Percentiles rank a stretch among this genome's conserved stretches.
Conservation (phyloP, 108 stramenopile species). For the Mediolabrus comicus region DNA sequence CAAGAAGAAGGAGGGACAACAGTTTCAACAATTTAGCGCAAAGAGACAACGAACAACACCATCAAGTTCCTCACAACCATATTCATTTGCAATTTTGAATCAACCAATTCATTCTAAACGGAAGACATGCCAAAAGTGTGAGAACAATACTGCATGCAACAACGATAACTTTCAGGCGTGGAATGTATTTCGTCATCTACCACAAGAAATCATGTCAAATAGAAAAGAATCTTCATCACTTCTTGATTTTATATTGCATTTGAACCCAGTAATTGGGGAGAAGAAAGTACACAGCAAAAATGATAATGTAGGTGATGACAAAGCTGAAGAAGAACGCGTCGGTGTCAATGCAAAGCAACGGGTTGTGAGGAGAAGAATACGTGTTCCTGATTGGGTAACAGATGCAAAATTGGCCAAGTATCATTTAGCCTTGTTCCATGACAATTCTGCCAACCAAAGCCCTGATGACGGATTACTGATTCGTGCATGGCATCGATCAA, state of each 20-base stretch:
- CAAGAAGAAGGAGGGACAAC: too few species aligned
- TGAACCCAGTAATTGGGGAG: conserved; percentile 6
- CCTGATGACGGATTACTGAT: conserved; percentile 42
- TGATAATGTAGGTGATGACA: background rate
- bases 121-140: conserved; percentile 4
- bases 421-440: conserved; percentile 23
- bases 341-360: background rate
- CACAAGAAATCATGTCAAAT: conserved; percentile 27
- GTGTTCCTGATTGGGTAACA: conserved; percentile 16
- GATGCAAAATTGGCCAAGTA: background rate
- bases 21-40: background rate
- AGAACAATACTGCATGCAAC: background rate
- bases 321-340: too few species aligned
- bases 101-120: background rate
- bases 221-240: background rate
- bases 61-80: background rate
- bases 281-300: background rate
- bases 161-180: conserved; percentile 4
- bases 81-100: conserved; percentile 26
- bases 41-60: conserved; percentile 1
- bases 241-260: conserved; percentile 37
- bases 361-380: background rate
- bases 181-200: conserved; percentile 30
- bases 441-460: background rate
- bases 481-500: conserved; percentile 39